Conservation (phyloP, 257 asterid genomes). For the Petunia axillaris region DNA sequence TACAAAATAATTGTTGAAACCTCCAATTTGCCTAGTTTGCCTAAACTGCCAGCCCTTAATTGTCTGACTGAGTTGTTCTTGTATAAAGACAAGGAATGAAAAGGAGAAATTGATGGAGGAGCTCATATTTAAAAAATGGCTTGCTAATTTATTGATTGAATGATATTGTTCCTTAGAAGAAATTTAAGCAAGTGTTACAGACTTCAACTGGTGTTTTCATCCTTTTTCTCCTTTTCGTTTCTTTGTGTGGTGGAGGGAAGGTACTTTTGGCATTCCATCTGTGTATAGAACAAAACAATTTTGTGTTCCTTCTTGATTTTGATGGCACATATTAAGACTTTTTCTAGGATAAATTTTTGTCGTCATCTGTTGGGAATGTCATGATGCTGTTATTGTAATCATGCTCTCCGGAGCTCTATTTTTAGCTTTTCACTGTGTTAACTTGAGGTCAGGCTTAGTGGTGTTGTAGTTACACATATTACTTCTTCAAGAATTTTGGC, state of each 20-base stretch:
- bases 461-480: background rate
- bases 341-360: background rate
- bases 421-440: background rate
- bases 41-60: background rate
- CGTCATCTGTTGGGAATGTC: background rate
- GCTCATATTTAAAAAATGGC: background rate
- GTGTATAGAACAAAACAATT: background rate
- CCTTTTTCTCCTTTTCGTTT: background rate
- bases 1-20: slow-evolving; percentile 10
- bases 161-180: background rate
- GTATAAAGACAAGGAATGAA: background rate
- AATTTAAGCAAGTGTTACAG: background rate
- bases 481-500: background rate
- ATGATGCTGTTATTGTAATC: background rate
- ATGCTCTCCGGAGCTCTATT: background rate
- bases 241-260: background rate
- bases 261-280: background rate
- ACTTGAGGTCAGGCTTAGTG: background rate
- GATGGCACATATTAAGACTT: background rate
- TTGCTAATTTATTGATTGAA: background rate
- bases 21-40: background rate
- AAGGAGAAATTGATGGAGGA: slow-evolving; percentile 21
- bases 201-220: background rate
- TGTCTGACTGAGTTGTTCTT: background rate
- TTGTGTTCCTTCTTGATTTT: background rate